Base-by-base conservation (phyloP, 805 yeast species). In the Candida nitratophila region DNA sequence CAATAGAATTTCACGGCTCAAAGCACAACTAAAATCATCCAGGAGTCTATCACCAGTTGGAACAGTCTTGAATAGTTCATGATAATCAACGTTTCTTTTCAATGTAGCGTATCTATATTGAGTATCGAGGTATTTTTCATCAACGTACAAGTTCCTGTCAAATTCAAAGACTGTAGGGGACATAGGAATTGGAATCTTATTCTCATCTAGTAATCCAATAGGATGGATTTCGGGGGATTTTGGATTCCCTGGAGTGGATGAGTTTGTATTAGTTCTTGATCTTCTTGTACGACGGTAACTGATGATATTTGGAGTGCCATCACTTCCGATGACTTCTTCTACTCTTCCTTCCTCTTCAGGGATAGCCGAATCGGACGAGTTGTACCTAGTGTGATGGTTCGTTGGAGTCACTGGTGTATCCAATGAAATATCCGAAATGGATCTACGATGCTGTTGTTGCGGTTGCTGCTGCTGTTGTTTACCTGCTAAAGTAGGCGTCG, bases 11-110 rank as follows among this genome's bases (percentile, higher is more conserved):
- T 91, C 98, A 48, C 88, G 71, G 50, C 90, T 83, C 44, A 91
- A 65, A 0, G 97, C 96, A 69, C 98, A 93, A 24, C 87, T 78
- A 55, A 84, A 90, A 54, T 89, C 97, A 55, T 88, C 96, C 31
- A 91, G 60, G 15, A 91, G 65, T 41, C 83, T 68, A 55, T 91
- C 97, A 39, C 78, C 74, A 21, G 66, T 65, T 2, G 90, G 85
- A 2, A 88, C 66, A 9, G 80, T 70, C 44, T 79, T 71, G 68
- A 91, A 93, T 2, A 83, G 52, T 34, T 69, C 73, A 63, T 89
- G 97, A 60, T 88, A 93, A 33, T 86, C 96, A 5, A 71, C 66
- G 55, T 89, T 74, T 43, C 95, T 68, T 40, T 73, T 73, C 43
- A 70, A 70, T 2, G 81, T 66, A 1, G 96, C 88, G 56, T 71